Evolutionary conservation across 2,329 filamentous ascomycete genomes (phyloP).

Genomic region (Leptographium procerum): DNA sequence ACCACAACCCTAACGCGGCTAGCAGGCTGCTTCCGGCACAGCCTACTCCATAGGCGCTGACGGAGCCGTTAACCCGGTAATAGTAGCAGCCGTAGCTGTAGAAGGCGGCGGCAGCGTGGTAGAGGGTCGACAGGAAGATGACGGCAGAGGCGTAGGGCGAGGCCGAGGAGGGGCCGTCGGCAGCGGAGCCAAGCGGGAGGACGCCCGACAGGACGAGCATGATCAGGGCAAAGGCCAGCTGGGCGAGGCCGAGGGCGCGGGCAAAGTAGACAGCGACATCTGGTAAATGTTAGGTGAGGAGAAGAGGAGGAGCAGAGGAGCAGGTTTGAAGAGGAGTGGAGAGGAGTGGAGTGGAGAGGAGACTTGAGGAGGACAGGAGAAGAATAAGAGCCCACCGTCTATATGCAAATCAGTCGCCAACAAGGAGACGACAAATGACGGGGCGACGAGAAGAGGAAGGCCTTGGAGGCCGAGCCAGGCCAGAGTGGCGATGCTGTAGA

Average conservation of each 20-base stretch:
- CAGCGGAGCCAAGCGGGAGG: constrained; percentile 48
- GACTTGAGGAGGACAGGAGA: not conserved
- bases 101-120: constrained; percentile 51
- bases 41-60: constrained; percentile 47
- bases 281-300: constrained; percentile 15
- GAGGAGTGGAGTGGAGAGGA: not conserved
- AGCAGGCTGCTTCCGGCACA: constrained; percentile 44
- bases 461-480: constrained; percentile 40
- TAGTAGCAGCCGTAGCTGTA: constrained; percentile 60
- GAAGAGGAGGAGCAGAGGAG: not conserved
- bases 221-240: constrained; percentile 52
- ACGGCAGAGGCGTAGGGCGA: constrained; percentile 56
- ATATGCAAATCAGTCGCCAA: constrained; percentile 23
- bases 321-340: too few species aligned
- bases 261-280: constrained; percentile 63
- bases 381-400: constrained; percentile 3
- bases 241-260: constrained; percentile 55
- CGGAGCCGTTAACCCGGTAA: constrained; percentile 42
- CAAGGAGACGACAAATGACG: constrained; percentile 33
- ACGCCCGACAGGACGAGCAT: constrained; percentile 60
- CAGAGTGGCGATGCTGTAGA: constrained; percentile 39
- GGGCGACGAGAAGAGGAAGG: constrained; percentile 34
- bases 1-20: constrained; percentile 54
- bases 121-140: constrained; percentile 52
- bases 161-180: constrained; percentile 32